Evolutionary conservation across 2,329 filamentous ascomycete genomes (phyloP), one percentile per base, ranked within the genome.

Genomic region (Penicillium sp.): DNA sequence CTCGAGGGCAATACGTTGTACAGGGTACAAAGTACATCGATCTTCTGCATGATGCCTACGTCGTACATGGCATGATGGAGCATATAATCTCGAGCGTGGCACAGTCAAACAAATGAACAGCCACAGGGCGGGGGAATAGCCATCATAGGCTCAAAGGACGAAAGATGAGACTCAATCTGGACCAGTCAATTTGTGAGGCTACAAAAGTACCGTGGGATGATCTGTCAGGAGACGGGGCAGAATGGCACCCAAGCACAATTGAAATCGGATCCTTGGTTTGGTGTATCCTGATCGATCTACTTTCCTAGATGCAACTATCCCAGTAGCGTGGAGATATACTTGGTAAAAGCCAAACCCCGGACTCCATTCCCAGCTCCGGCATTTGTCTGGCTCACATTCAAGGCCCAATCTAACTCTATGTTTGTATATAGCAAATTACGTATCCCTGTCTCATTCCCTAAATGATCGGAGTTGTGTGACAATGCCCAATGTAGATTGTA

Each of bases 371-470:
- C 23, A 44, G 11, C 14, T 16, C 29, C n/a, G 27, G 16, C 27
- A 52, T 34, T 29, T 36, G n/a, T 36, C 11, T 35, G 32, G 32
- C 35, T 51, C 40, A 46, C 32, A 51, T 45, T 38, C 41, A 51
- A 23, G 26, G 40, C 14, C 32, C 27, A 27, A 44, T 55, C 18
- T 29, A 44, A 57, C 29, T 44, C 23, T 53, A 49, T 34, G 13
- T 23, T 23, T 13, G 43, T 41, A 46, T 43, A 36, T 19, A 34
- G 54, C 38, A 51, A 45, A 48, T 38, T 46, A 45, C 26, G 9
- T 47, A 61, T 53, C 61, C 60, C 58, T 64, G 60, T 61, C 59
- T 60, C 61, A 64, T 64, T 64, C 61, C 40, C 53, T 38, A 56
- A 42, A 43, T 13, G 2, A 47, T 60, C 58, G 60, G 60, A 59